phyloP scores from a whole-genome alignment of 2,329 filamentous ascomycete genomes.

The Aspergillus vadensis region DNA sequence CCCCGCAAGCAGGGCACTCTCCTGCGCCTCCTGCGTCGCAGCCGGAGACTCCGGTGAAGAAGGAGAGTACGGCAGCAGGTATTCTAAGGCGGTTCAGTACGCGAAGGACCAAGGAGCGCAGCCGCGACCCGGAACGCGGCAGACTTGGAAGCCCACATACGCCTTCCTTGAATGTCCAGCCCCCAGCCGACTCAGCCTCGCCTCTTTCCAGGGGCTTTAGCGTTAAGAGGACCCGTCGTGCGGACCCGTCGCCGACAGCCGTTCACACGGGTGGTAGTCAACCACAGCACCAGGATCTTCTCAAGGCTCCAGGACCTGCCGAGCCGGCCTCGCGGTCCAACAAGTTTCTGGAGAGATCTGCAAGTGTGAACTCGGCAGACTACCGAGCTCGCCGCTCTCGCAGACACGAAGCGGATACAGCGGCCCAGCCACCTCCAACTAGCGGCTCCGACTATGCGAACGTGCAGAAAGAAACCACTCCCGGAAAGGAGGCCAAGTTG shows the following conservation, averaged over 20 bases:
- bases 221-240: slow-evolving; percentile 64
- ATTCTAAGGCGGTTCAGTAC: slow-evolving; percentile 90
- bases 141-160: slow-evolving; percentile 66
- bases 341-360: slow-evolving; percentile 77
- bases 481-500: slow-evolving; percentile 55
- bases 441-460: slow-evolving; percentile 74
- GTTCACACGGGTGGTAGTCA: slow-evolving; percentile 62
- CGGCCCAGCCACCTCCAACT: slow-evolving; percentile 69
- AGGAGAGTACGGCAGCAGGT: slow-evolving; percentile 83
- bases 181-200: slow-evolving; percentile 66
- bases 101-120: slow-evolving; percentile 66
- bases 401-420: slow-evolving; percentile 56
- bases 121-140: slow-evolving; percentile 43
- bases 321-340: slow-evolving; percentile 62
- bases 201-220: slow-evolving; percentile 85
- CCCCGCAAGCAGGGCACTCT: slow-evolving; percentile 51
- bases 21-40: slow-evolving; percentile 59
- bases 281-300: slow-evolving; percentile 74
- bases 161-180: slow-evolving; percentile 78
- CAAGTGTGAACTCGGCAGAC: slow-evolving; percentile 88
- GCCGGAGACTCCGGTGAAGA: slow-evolving; percentile 66
- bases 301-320: slow-evolving; percentile 70
- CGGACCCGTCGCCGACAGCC: slow-evolving; percentile 56
- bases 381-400: slow-evolving; percentile 65
- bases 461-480: slow-evolving; percentile 48